phyloP scores from a whole-genome alignment of 768 basidiomycete species.

The Suillus weaverae region DNA sequence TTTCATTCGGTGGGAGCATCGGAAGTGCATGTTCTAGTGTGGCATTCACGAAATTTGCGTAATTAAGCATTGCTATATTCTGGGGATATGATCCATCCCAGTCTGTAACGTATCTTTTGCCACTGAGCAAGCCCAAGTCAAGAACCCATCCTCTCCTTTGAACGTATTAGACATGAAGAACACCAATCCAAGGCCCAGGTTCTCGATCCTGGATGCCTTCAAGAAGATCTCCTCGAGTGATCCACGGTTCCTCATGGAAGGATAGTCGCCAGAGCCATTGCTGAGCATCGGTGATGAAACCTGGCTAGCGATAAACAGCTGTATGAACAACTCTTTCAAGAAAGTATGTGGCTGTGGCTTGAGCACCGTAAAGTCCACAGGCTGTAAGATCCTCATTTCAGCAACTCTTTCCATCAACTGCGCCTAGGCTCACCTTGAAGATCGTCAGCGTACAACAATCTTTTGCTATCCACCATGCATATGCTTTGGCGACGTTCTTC shows the following conservation, averaged over 20 bases:
- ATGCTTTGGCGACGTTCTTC: conserved; percentile 77
- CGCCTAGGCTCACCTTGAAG: conserved; percentile 63
- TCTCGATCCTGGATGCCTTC: conserved; percentile 64
- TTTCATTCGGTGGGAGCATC: conserved; percentile 74
- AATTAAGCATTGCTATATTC: conserved; percentile 17
- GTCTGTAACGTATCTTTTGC: conserved; percentile 70
- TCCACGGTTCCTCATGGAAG: conserved; percentile 52
- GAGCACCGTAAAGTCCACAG: conserved; percentile 81
- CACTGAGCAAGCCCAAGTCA: conserved; percentile 67
- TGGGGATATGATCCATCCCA: conserved; percentile 56
- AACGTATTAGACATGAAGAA: conserved; percentile 61
- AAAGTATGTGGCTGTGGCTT: conserved; percentile 66
- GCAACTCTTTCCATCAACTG: background rate
- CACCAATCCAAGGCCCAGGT: conserved; percentile 71
- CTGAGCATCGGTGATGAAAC: conserved; percentile 62
- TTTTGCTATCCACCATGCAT: conserved; percentile 93
- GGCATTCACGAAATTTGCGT: conserved; percentile 57
- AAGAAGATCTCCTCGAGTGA: conserved; percentile 77
- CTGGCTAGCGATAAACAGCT: conserved; percentile 77
- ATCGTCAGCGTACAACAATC: conserved; percentile 72
- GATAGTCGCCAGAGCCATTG: conserved; percentile 34
- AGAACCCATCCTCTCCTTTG: conserved; percentile 44
- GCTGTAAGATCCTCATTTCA: conserved; percentile 43
- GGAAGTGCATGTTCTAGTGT: conserved; percentile 72
- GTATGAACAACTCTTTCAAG: conserved; percentile 65